These are phyloP conservation scores for Odontarrhena argentea DNA, from an alignment of 345 rosid species.

Conservation along the genomic window DNA sequence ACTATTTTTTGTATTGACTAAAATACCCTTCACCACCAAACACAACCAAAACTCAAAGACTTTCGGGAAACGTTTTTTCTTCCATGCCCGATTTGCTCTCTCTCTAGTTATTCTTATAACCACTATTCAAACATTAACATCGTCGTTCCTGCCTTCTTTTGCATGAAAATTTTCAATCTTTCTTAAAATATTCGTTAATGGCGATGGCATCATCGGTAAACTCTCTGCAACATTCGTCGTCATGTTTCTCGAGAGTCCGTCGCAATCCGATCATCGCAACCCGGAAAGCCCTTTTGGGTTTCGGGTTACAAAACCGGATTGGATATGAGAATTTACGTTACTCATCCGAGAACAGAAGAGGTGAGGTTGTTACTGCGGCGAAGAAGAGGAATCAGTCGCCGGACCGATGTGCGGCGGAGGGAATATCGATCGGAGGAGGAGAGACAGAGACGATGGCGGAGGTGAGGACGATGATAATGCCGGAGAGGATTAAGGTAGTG, in stretches of 20 bases:
- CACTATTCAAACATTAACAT: conserved; percentile 17
- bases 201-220: conserved; percentile 41
- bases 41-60: conserved; percentile 23
- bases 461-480: conserved; percentile 34
- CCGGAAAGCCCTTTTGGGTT: conserved; percentile 39
- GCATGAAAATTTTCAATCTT: background rate
- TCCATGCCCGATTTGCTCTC: conserved; percentile 32
- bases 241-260: conserved; percentile 28
- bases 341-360: conserved; percentile 23
- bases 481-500: conserved; percentile 91
- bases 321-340: conserved; percentile 32
- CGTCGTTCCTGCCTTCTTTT: too few species aligned
- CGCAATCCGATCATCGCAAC: conserved; percentile 30
- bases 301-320: conserved; percentile 24
- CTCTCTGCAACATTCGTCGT: conserved; percentile 41
- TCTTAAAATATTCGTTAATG: conserved; percentile 13
- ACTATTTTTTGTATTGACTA: conserved; percentile 16
- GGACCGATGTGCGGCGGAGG: conserved; percentile 67
- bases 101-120: conserved; percentile 5
- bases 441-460: conserved; percentile 35
- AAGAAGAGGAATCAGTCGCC: conserved; percentile 22
- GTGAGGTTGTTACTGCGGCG: conserved; percentile 10
- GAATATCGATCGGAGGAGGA: conserved; percentile 53
- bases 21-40: conserved; percentile 39
- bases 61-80: conserved; percentile 16